phyloP scores from a whole-genome alignment of 108 stramenopile species.

The Nannochloropsis gaditana region DNA sequence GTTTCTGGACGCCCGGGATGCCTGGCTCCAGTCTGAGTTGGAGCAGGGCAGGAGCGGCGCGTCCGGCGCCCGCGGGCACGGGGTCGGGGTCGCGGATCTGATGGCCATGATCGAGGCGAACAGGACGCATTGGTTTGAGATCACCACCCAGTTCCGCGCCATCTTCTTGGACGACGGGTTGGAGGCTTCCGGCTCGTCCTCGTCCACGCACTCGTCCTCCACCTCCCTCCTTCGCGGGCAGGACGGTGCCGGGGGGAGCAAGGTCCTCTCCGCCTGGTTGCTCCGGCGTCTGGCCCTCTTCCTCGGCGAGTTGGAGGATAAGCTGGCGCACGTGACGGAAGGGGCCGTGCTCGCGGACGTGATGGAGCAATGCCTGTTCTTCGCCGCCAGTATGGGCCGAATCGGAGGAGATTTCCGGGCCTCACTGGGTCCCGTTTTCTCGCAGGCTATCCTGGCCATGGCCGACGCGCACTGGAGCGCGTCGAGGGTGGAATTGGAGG shows the following conservation, averaged over 20 bases:
- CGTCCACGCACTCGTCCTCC: not conserved
- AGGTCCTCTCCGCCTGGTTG: slow-evolving; percentile 43
- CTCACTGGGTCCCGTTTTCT: slow-evolving; percentile 42
- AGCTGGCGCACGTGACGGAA: slow-evolving; percentile 38
- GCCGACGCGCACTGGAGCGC: not conserved
- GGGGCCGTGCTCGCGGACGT: slow-evolving; percentile 33
- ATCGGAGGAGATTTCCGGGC: slow-evolving; percentile 46
- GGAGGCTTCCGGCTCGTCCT: not conserved
- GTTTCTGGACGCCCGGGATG: slow-evolving; percentile 48
- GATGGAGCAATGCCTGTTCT: slow-evolving; percentile 43
- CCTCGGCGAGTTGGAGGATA: slow-evolving; percentile 32
- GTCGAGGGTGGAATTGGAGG: slow-evolving; percentile 28
- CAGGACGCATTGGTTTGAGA: slow-evolving; percentile 48
- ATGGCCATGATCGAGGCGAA: slow-evolving; percentile 48
- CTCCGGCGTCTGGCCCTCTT: slow-evolving; percentile 35
- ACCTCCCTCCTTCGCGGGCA: slow-evolving; percentile 1
- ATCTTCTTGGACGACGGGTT: slow-evolving; percentile 34
- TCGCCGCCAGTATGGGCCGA: slow-evolving; percentile 47
- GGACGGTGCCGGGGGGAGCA: slow-evolving; percentile 22
- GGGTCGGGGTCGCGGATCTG: slow-evolving; percentile 24
- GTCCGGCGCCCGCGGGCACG: not conserved
- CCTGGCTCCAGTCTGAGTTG: slow-evolving; percentile 33
- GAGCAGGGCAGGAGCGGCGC: slow-evolving; percentile 4
- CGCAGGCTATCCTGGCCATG: slow-evolving; percentile 31
- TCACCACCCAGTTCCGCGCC: slow-evolving; percentile 48